Conservation (phyloP, 441 rosid species). For the Adansonia madagascariensis region DNA sequence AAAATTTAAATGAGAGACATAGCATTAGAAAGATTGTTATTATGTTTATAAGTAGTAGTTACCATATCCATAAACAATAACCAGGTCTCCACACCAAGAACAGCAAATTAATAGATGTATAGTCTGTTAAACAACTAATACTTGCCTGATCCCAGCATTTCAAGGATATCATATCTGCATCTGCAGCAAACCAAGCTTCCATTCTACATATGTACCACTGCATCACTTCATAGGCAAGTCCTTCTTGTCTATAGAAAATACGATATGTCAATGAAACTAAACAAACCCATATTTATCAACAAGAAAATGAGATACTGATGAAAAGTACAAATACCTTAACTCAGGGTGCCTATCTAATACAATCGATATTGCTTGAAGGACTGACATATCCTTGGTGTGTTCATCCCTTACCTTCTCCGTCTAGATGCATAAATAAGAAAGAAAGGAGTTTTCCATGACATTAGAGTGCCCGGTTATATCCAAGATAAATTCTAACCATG, state of each 20-base stretch:
- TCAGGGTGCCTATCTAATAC: conserved; percentile 79
- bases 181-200: conserved; percentile 97
- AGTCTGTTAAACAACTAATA: conserved; percentile 1
- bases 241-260: conserved; percentile 59
- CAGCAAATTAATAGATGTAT: neutral
- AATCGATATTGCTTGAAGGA: conserved; percentile 72
- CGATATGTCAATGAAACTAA: conserved; percentile 11
- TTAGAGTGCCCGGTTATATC: neutral
- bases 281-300: conserved; percentile 10
- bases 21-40: neutral
- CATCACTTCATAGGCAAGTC: conserved; percentile 77
- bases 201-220: conserved; percentile 91
- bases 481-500: conserved; percentile 3
- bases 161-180: conserved; percentile 82
- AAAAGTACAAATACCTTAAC: conserved; percentile 52
- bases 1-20: neutral
- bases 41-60: neutral
- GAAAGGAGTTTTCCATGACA: conserved; percentile 4
- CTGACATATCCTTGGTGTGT: conserved; percentile 75
- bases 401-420: conserved; percentile 80
- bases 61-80: neutral
- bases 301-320: neutral
- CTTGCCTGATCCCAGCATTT: conserved; percentile 92
- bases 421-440: conserved; percentile 42
- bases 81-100: neutral